Evolutionary conservation across 352 stramenopile species (phyloP).

Genomic region (Phytophthora foliorum): DNA sequence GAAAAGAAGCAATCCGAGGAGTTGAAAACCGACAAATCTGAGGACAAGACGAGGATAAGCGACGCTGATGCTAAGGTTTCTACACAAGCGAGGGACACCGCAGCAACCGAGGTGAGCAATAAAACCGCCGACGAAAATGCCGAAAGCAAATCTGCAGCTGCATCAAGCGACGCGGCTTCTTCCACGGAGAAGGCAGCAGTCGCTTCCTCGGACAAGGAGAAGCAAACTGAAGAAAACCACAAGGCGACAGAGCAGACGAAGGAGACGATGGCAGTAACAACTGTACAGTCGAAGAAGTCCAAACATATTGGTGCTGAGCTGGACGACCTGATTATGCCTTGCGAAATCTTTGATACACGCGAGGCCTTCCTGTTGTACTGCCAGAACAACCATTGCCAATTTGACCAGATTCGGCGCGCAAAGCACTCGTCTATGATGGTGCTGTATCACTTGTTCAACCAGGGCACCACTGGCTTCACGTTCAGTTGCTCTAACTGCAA

Average conservation of each 20-base stretch:
- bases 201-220: slow-evolving; percentile 34
- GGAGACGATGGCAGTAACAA: slow-evolving; percentile 23
- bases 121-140: slow-evolving; percentile 33
- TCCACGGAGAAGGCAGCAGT: background rate
- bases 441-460: slow-evolving; percentile 91
- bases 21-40: slow-evolving; percentile 12
- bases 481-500: slow-evolving; percentile 97
- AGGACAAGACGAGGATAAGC: slow-evolving; percentile 26
- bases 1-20: slow-evolving; percentile 29
- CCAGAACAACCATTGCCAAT: slow-evolving; percentile 91
- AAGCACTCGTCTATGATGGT: slow-evolving; percentile 92
- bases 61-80: slow-evolving; percentile 32
- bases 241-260: slow-evolving; percentile 47
- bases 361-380: slow-evolving; percentile 93
- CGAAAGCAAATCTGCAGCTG: slow-evolving; percentile 22
- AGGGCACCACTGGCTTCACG: slow-evolving; percentile 97
- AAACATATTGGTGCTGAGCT: slow-evolving; percentile 67
- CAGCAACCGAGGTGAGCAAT: background rate
- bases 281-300: slow-evolving; percentile 32
- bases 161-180: background rate
- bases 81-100: slow-evolving; percentile 6
- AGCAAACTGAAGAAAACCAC: slow-evolving; percentile 28
- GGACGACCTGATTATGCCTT: slow-evolving; percentile 96
- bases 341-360: slow-evolving; percentile 96
- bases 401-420: slow-evolving; percentile 82